Percentiles rank a stretch among this genome's conserved stretches.
Conservation (phyloP, 441 rosid genomes). For the Erodium texanum region DNA sequence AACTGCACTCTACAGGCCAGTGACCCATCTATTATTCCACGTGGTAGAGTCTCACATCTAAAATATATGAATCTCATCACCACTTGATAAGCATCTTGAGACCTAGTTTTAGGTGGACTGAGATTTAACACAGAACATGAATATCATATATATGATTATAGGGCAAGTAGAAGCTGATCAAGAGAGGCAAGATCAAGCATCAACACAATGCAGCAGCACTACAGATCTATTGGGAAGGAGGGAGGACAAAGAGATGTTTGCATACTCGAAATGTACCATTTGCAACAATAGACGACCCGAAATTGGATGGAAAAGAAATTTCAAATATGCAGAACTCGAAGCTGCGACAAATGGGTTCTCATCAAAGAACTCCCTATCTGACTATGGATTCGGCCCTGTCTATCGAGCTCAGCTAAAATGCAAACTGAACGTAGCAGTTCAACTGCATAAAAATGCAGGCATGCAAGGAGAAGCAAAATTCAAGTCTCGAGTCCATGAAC, state of each 20-base stretch:
- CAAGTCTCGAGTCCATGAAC: constrained; percentile 18
- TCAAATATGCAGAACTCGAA: constrained; percentile 40
- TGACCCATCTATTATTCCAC: no score
- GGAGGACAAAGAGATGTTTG: constrained; percentile 10
- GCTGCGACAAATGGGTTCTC: constrained; percentile 51
- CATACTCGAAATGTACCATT: constrained; percentile 22
- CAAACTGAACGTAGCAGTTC: constrained; percentile 26
- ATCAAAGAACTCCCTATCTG: constrained; percentile 31
- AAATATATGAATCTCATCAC: no score
- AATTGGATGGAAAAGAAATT: constrained; percentile 21
- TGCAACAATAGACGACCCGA: constrained; percentile 31
- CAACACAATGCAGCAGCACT: no score
- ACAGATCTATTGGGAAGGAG: no score
- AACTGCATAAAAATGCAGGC: constrained; percentile 11
- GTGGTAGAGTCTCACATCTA: no score
- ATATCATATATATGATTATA: not conserved
- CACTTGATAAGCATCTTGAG: no score
- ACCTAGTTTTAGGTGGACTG: no score
- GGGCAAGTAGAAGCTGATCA: constrained; percentile 13
- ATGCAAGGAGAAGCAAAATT: constrained; percentile 14
- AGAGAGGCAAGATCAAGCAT: not conserved
- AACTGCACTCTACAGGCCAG: no score
- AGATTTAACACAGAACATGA: no score
- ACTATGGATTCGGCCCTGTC: constrained; percentile 49
- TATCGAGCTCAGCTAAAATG: constrained; percentile 29